Conservation (phyloP, 2,329 filamentous ascomycete species). For the Teratosphaeria epicoccoides region DNA sequence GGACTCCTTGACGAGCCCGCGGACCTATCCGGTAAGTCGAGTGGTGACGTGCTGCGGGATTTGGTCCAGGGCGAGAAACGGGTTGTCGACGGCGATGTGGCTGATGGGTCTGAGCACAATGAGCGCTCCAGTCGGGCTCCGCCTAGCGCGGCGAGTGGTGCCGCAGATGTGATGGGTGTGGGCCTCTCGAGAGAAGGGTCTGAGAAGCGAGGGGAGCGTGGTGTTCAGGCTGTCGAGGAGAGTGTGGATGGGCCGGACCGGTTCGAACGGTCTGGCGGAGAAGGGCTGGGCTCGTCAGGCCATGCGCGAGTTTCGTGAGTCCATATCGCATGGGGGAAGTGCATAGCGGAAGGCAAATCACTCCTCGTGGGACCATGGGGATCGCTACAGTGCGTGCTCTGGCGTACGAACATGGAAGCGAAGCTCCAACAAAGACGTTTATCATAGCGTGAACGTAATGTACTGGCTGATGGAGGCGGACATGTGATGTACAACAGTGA, state of each 20-base stretch:
- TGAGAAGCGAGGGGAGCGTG: not conserved
- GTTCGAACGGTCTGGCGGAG: not conserved
- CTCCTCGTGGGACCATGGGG: not conserved
- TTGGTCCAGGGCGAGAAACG: not conserved
- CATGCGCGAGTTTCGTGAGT: not conserved
- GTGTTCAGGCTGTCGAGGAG: not conserved
- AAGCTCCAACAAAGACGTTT: not conserved
- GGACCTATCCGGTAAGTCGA: not conserved
- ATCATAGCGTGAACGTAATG: not conserved
- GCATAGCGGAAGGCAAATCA: not conserved
- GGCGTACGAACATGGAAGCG: not conserved
- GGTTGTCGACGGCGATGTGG: not conserved
- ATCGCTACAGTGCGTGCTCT: not conserved
- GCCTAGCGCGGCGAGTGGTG: too few relatives aligned
- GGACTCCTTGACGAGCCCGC: not conserved
- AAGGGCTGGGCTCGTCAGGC: not conserved
- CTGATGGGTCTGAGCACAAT: not conserved
- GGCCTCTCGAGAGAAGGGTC: not conserved
- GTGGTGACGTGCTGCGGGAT: not conserved
- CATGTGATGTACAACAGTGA: not conserved
- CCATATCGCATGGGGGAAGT: not conserved
- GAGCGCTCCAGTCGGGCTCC: not conserved
- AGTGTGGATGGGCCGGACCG: not conserved
- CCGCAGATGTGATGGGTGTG: too few relatives aligned
- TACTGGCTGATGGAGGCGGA: not conserved